Evolutionary conservation across 2,329 filamentous ascomycete species (phyloP).

Genomic region (Plenodomus tracheiphilus): DNA sequence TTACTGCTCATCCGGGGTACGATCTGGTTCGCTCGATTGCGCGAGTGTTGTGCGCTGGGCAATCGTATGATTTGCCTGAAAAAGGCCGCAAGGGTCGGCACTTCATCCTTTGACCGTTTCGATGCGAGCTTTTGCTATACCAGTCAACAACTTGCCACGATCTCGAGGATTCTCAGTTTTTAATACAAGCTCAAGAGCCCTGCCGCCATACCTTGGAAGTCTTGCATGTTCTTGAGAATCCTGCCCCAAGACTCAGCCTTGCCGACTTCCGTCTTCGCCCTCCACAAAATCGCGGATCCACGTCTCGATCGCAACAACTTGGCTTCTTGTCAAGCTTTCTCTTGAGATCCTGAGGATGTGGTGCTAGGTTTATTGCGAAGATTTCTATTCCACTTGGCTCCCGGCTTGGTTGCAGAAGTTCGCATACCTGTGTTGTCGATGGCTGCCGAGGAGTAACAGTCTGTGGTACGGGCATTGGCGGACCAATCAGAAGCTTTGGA

Average conservation of each 20-base stretch:
- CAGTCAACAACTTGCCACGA: too few species aligned
- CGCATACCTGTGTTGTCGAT: neutral
- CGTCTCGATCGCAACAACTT: neutral
- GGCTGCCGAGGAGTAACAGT: too few species aligned
- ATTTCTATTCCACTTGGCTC: neutral
- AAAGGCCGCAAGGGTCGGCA: too few species aligned
- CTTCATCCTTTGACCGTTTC: too few species aligned
- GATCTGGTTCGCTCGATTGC: too few species aligned
- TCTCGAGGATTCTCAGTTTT: too few species aligned
- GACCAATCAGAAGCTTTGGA: too few species aligned
- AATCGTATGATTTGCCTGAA: too few species aligned
- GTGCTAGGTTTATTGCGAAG: neutral
- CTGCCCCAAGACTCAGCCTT: neutral
- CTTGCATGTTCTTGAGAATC: neutral
- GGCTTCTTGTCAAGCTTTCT: neutral
- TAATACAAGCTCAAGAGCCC: neutral
- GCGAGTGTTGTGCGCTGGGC: too few species aligned
- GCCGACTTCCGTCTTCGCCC: neutral
- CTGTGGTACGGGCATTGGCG: too few species aligned
- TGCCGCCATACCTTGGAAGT: neutral
- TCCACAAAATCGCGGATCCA: neutral
- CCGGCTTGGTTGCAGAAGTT: neutral
- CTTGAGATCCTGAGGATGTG: neutral
- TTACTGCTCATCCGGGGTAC: too few species aligned
- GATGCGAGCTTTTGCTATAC: too few species aligned